A percentile compares a stretch with the other conserved stretches of the same genome.
Conservation (phyloP, 225 moss, liverwort and hornwort genomes). For the Polytrichum commune region DNA sequence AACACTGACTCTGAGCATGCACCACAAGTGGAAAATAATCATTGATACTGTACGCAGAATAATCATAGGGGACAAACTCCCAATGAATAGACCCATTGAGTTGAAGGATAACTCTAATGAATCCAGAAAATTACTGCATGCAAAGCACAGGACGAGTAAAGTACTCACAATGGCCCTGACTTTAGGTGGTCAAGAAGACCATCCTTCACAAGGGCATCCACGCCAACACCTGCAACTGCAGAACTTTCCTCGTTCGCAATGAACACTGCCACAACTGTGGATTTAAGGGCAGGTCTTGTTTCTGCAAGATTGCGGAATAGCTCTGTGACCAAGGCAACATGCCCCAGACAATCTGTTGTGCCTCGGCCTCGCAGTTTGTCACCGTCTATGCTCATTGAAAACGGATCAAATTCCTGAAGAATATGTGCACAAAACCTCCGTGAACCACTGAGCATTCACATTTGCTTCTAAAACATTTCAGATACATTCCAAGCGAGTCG, state of each 20-base stretch:
- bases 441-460: background rate
- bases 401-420: conserved; percentile 62
- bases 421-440: background rate
- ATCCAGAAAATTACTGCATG: too few relatives aligned
- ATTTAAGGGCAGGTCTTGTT: conserved; percentile 38
- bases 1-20: too few relatives aligned
- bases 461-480: too few relatives aligned
- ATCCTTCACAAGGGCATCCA: conserved; percentile 69
- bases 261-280: conserved; percentile 59
- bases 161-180: conserved; percentile 57
- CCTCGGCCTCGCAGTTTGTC: conserved; percentile 67
- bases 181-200: conserved; percentile 70
- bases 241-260: conserved; percentile 78
- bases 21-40: too few relatives aligned
- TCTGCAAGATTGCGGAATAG: conserved; percentile 58
- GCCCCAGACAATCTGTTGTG: conserved; percentile 74
- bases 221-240: conserved; percentile 48
- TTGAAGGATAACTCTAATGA: too few relatives aligned
- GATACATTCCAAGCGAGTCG: too few relatives aligned
- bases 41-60: too few relatives aligned
- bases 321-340: conserved; percentile 73
- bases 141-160: background rate
- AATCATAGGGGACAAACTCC: too few relatives aligned
- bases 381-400: conserved; percentile 58
- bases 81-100: too few relatives aligned